Evolutionary conservation across 306 rosid genomes (phyloP).

Genomic region (Canavalia ensiformis): DNA sequence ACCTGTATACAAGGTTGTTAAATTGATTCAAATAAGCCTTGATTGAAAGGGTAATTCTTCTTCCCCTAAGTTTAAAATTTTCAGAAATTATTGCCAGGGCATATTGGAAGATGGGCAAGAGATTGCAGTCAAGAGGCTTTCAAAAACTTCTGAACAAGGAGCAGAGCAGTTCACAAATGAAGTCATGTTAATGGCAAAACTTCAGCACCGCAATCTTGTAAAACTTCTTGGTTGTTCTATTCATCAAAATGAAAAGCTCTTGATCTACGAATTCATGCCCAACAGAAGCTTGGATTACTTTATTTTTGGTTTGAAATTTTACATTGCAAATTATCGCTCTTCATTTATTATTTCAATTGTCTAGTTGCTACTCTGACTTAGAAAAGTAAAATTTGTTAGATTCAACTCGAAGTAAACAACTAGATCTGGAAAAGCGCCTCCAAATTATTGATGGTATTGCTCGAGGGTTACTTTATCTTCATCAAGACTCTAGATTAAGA

Average conservation of each 20-base stretch:
- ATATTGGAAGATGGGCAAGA: constrained; percentile 20
- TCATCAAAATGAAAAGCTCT: no score
- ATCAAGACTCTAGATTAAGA: constrained; percentile 25
- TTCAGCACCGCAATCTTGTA: not conserved
- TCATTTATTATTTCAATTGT: not conserved
- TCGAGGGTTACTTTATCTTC: constrained; percentile 24
- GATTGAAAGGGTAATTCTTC: not conserved
- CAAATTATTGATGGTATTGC: constrained; percentile 34
- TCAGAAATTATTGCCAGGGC: not conserved
- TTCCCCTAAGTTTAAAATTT: not conserved
- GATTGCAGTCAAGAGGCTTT: constrained; percentile 24
- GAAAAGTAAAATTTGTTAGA: constrained; percentile 1
- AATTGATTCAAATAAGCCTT: not conserved
- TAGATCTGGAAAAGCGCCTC: not conserved
- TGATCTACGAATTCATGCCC: no score
- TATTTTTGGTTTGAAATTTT: constrained; percentile 21
- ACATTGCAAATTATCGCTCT: not conserved
- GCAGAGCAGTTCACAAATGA: constrained; percentile 23
- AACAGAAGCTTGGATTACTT: not conserved
- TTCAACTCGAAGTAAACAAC: constrained; percentile 2
- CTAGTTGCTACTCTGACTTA: not conserved
- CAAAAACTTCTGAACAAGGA: constrained; percentile 26
- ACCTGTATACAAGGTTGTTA: constrained; percentile 18
- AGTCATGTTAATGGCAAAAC: constrained; percentile 23
- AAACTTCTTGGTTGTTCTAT: no score